Evolutionary conservation across 2,329 filamentous ascomycete species (phyloP).

Genomic region (Zymoseptoria pseudotritici): DNA sequence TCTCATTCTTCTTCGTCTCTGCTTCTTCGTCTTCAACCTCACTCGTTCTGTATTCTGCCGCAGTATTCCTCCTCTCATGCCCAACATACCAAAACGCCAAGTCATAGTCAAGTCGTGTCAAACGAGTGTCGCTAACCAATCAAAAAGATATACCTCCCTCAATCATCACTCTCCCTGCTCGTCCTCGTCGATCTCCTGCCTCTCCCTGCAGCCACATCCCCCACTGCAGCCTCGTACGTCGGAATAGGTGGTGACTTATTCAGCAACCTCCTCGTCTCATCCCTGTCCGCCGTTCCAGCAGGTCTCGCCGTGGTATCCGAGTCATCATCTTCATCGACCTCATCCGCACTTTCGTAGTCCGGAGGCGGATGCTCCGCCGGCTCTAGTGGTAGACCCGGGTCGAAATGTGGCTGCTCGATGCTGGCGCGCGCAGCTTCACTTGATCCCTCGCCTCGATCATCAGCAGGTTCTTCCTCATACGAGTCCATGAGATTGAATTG

Average conservation of each 20-base stretch:
- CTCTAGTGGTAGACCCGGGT: slow-evolving; percentile 25
- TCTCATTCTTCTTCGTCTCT: background rate
- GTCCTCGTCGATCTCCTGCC: slow-evolving; percentile 22
- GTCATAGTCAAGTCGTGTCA: background rate
- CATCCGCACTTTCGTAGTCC: slow-evolving; percentile 41
- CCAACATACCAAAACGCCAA: background rate
- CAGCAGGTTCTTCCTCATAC: slow-evolving; percentile 36
- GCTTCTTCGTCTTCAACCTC: background rate
- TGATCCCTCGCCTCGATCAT: slow-evolving; percentile 20
- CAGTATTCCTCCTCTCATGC: background rate
- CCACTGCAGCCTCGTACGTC: slow-evolving; percentile 70
- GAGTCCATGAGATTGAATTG: slow-evolving; percentile 67
- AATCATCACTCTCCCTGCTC: slow-evolving; percentile 12
- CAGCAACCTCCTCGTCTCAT: slow-evolving; percentile 10
- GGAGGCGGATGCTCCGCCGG: slow-evolving; percentile 36
- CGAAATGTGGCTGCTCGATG: slow-evolving; percentile 4
- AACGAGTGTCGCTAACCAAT: background rate
- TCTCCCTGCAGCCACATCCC: slow-evolving; percentile 21
- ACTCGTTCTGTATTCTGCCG: background rate
- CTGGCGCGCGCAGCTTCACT: slow-evolving; percentile 15
- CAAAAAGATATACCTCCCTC: slow-evolving; percentile 4
- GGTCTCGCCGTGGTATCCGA: slow-evolving; percentile 21
- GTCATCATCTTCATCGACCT: slow-evolving; percentile 18
- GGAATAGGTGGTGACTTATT: slow-evolving; percentile 60
- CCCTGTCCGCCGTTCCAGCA: slow-evolving; percentile 16